Conservation (phyloP, 192 early-diverging fungal species). For the Jimgerdemannia flammicorona region DNA sequence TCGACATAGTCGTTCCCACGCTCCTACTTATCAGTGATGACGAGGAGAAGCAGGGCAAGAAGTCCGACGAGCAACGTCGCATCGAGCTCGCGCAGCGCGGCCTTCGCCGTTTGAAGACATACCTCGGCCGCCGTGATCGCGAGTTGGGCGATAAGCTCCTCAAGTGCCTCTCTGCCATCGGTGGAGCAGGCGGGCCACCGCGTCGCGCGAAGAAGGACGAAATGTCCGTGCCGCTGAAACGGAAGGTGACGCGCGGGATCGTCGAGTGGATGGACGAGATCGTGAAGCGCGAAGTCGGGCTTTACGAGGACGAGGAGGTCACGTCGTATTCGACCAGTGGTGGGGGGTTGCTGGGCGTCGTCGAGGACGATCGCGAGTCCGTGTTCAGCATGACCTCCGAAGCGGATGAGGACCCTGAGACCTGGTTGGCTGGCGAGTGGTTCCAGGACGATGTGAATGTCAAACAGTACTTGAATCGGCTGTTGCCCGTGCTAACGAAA, state of each 20-base stretch:
- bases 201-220: background rate
- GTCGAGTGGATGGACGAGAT: constrained; percentile 29
- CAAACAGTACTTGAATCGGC: constrained; percentile 15
- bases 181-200: background rate
- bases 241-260: constrained; percentile 8
- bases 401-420: background rate
- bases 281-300: constrained; percentile 19
- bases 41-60: constrained; percentile 6
- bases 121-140: constrained; percentile 3
- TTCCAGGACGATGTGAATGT: constrained; percentile 32
- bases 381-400: background rate
- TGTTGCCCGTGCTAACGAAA: constrained; percentile 18
- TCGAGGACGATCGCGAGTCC: constrained; percentile 1
- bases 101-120: constrained; percentile 8
- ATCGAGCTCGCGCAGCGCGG: constrained; percentile 3
- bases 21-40: constrained; percentile 12
- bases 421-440: constrained; percentile 16
- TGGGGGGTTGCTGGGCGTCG: background rate
- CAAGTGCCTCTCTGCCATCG: background rate
- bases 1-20: constrained; percentile 18
- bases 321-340: background rate
- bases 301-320: constrained; percentile 6
- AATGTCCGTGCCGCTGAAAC: background rate
- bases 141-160: constrained; percentile 12
- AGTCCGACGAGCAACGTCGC: constrained; percentile 7